phyloP scores from a whole-genome alignment of 495 filamentous ascomycete species.

The Thozetella sp. region DNA sequence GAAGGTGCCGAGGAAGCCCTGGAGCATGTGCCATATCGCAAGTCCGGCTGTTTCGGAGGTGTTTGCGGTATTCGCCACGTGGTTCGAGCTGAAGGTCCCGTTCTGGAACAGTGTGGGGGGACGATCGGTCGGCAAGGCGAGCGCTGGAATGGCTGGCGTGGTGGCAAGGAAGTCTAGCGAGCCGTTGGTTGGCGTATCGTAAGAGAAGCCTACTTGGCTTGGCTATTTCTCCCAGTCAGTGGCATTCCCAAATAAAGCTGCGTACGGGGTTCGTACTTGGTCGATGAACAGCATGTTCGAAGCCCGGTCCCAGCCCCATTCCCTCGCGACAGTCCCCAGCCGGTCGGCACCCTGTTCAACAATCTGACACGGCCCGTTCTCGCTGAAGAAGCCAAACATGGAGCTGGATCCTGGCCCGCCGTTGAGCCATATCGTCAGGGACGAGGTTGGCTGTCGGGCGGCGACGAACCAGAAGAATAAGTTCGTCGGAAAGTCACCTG shows the following conservation, averaged over 20 bases:
- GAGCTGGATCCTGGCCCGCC: slow-evolving; percentile 67
- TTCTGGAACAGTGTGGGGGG: slow-evolving; percentile 36
- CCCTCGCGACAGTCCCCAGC: slow-evolving; percentile 31
- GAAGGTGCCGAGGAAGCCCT: slow-evolving; percentile 65
- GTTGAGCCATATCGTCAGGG: slow-evolving; percentile 71
- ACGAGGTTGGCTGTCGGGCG: slow-evolving; percentile 58
- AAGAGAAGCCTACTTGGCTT: slow-evolving; percentile 59
- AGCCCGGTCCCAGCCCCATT: slow-evolving; percentile 71
- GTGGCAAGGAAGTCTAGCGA: slow-evolving; percentile 41
- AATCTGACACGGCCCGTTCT: slow-evolving; percentile 50
- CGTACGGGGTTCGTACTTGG: slow-evolving; percentile 33
- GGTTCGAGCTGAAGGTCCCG: slow-evolving; percentile 65
- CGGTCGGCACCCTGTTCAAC: slow-evolving; percentile 54
- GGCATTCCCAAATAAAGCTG: slow-evolving; percentile 52
- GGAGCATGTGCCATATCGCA: slow-evolving; percentile 71
- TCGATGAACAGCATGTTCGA: slow-evolving; percentile 79
- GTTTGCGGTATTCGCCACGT: slow-evolving; percentile 56
- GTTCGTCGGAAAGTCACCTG: slow-evolving; percentile 63
- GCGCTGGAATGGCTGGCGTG: slow-evolving; percentile 25
- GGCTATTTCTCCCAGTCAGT: slow-evolving; percentile 40
- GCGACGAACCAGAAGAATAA: slow-evolving; percentile 80
- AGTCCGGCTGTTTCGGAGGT: slow-evolving; percentile 65
- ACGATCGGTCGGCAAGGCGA: slow-evolving; percentile 21
- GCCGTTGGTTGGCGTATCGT: slow-evolving; percentile 53
- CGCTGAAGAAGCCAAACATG: slow-evolving; percentile 68